A percentile compares a stretch with the other conserved stretches of the same genome.
Conservation (phyloP, 345 rosid species). For the Noccaea bulbosa region DNA sequence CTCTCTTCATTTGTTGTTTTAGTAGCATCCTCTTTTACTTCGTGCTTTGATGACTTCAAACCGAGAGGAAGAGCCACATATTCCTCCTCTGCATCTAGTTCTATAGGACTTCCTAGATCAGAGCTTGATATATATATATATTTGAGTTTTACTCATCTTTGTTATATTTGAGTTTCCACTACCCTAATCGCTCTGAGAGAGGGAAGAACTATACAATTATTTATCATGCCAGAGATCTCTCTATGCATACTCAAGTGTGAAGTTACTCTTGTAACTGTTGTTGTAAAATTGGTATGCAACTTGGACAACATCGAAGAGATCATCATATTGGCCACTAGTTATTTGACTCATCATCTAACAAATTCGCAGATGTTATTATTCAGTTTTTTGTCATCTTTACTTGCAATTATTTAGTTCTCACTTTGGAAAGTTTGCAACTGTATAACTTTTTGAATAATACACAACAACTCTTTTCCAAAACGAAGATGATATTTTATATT, state of each 20-base stretch:
- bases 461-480: too few relatives aligned
- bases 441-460: too few relatives aligned
- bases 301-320: neutral
- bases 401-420: neutral
- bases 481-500: too few relatives aligned
- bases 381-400: neutral
- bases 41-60: neutral
- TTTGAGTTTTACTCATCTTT: neutral
- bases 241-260: neutral
- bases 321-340: neutral
- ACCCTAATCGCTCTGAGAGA: neutral
- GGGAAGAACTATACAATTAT: neutral
- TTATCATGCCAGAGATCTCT: neutral
- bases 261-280: neutral
- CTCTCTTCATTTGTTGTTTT: neutral
- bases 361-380: neutral
- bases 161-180: constrained; percentile 1
- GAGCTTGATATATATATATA: neutral
- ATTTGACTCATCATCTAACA: neutral
- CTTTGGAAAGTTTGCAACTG: too few relatives aligned
- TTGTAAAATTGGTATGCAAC: neutral
- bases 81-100: too few relatives aligned
- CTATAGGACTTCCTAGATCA: neutral
- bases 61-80: too few relatives aligned
- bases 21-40: too few relatives aligned